Evolutionary conservation across 1,284 basidiomycete species (phyloP).

Genomic region (Ceratobasidium sp.): DNA sequence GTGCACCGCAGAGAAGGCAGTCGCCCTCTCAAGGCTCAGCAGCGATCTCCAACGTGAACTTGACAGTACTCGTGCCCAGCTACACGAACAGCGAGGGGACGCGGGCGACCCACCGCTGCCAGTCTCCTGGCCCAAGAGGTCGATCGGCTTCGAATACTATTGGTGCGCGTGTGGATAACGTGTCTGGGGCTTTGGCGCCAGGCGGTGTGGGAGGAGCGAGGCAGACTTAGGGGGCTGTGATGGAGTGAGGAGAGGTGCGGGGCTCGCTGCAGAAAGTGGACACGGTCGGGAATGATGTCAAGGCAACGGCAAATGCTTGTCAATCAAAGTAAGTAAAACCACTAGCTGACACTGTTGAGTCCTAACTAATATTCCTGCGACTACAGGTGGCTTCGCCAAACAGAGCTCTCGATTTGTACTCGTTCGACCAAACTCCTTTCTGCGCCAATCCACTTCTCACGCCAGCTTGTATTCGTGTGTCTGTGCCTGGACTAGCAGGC

Average conservation of each 20-base stretch:
- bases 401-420: conserved; percentile 80
- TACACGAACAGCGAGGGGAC: not conserved
- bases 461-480: conserved; percentile 81
- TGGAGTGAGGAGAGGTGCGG: conserved; percentile 67
- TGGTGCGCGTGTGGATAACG: conserved; percentile 53
- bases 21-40: not conserved
- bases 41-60: not conserved
- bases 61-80: not conserved
- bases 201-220: conserved; percentile 62
- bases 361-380: conserved; percentile 1
- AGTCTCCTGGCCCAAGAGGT: too few species aligned
- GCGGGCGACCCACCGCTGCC: too few species aligned
- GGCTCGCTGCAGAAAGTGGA: conserved; percentile 49
- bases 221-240: conserved; percentile 58
- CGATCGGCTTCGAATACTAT: conserved; percentile 51
- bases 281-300: not conserved
- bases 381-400: conserved; percentile 73
- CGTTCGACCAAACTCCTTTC: conserved; percentile 69
- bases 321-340: conserved; percentile 49
- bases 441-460: conserved; percentile 78
- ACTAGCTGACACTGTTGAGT: not conserved
- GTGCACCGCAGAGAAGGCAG: not conserved
- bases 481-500: conserved; percentile 80
- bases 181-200: conserved; percentile 58
- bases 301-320: conserved; percentile 35